A percentile compares a stretch with the other conserved stretches of the same genome.
Conservation (phyloP, 371 early-diverging fungal species). For the Syncephalis plumigaleata region DNA sequence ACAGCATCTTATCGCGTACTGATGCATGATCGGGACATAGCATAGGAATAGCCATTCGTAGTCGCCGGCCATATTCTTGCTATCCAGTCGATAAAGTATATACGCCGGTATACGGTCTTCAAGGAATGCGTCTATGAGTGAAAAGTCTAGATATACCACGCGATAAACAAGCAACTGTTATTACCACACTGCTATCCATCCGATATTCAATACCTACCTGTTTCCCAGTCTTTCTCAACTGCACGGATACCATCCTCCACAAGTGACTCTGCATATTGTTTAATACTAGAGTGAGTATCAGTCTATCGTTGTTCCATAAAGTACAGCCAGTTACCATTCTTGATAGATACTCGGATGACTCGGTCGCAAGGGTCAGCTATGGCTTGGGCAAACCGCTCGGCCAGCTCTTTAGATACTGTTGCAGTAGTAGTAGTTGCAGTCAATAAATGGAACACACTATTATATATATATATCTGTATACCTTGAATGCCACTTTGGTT, state of each 20-base stretch:
- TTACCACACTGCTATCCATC: neutral
- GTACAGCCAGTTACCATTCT: slow-evolving; percentile 1
- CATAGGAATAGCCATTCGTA: slow-evolving; percentile 56
- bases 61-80: slow-evolving; percentile 18
- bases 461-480: neutral
- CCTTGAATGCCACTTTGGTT: slow-evolving; percentile 8
- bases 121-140: slow-evolving; percentile 22
- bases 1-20: slow-evolving; percentile 65
- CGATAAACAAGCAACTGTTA: too few relatives aligned
- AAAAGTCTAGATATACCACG: slow-evolving; percentile 22
- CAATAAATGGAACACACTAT: neutral
- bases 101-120: slow-evolving; percentile 40
- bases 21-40: slow-evolving; percentile 64
- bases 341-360: slow-evolving; percentile 6
- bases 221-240: neutral
- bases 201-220: neutral
- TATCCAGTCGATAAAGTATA: slow-evolving; percentile 44
- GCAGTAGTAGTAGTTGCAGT: slow-evolving; percentile 9
- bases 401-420: slow-evolving; percentile 6
- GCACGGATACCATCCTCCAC: slow-evolving; percentile 1
- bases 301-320: neutral
- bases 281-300: neutral
- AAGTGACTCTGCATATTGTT: slow-evolving; percentile 2
- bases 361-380: neutral
- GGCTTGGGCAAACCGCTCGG: slow-evolving; percentile 2